Evolutionary conservation across 2,329 filamentous ascomycete genomes (phyloP).

Genomic region (Rhinocladiella similis): DNA sequence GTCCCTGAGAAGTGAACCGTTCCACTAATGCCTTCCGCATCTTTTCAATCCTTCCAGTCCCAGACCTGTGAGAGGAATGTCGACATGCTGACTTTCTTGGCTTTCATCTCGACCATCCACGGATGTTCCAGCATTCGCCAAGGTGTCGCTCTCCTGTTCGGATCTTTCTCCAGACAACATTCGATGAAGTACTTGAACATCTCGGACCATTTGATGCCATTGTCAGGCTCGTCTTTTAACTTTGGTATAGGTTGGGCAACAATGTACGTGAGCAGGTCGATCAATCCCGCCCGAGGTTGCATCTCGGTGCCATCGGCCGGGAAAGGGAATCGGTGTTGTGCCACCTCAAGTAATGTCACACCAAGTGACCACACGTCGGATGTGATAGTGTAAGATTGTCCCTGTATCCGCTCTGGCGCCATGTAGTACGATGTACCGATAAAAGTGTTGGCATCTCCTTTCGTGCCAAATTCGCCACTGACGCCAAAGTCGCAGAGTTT

Average conservation of each 20-base stretch:
- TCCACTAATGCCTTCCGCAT: too few species aligned
- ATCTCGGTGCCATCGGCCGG: slow-evolving; percentile 94
- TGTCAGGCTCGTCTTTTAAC: slow-evolving; percentile 89
- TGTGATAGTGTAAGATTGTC: slow-evolving; percentile 96
- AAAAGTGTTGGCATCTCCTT: slow-evolving; percentile 97
- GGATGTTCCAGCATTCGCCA: slow-evolving; percentile 99
- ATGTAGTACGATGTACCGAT: slow-evolving; percentile 99
- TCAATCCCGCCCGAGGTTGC: slow-evolving; percentile 87
- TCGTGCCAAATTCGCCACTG: slow-evolving; percentile 95
- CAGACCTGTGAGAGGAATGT: slow-evolving; percentile 93
- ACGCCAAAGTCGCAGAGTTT: slow-evolving; percentile 99
- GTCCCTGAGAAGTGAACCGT: too few species aligned
- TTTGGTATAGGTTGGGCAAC: slow-evolving; percentile 93
- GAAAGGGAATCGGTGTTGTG: slow-evolving; percentile 97
- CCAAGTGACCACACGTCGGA: slow-evolving; percentile 98
- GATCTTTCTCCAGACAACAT: slow-evolving; percentile 96
- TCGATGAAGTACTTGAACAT: slow-evolving; percentile 99
- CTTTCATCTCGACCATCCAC: slow-evolving; percentile 96
- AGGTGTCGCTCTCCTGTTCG: slow-evolving; percentile 79
- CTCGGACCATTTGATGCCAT: slow-evolving; percentile 89
- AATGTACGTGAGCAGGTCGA: slow-evolving; percentile 95
- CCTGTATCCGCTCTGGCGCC: slow-evolving; percentile 96
- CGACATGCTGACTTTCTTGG: slow-evolving; percentile 96
- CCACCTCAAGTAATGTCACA: slow-evolving; percentile 97
- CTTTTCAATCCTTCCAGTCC: slow-evolving; percentile 79